A percentile compares a stretch with the other conserved stretches of the same genome.
phyloP scores from a whole-genome alignment of 1,139 yeast species.

The Nakaseomyces nivariensis region DNA sequence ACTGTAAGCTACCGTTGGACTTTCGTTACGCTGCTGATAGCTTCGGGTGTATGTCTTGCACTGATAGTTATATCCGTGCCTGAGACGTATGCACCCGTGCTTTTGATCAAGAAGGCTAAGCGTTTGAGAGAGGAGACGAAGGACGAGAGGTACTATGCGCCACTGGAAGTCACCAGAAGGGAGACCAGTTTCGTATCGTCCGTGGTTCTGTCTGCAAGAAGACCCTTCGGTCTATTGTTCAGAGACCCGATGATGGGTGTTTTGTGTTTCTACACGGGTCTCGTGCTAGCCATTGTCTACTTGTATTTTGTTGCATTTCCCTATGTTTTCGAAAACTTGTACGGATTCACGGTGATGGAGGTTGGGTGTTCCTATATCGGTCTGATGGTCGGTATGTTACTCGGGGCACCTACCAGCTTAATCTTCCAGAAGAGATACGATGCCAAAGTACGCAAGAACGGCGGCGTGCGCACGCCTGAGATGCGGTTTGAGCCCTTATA shows the following conservation, averaged over 20 bases:
- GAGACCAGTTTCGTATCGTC: constrained; percentile 35
- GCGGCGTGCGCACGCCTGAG: constrained; percentile 46
- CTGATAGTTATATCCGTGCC: constrained; percentile 43
- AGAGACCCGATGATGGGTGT: constrained; percentile 53
- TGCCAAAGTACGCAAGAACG: constrained; percentile 24
- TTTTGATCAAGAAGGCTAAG: constrained; percentile 49
- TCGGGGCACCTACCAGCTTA: constrained; percentile 30
- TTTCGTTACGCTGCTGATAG: constrained; percentile 54
- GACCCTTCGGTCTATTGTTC: constrained; percentile 48
- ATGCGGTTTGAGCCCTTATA: constrained; percentile 47
- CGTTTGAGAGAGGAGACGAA: constrained; percentile 52
- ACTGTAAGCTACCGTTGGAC: constrained; percentile 48
- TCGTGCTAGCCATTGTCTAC: constrained; percentile 50
- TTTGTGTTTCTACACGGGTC: constrained; percentile 53
- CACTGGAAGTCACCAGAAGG: constrained; percentile 37
- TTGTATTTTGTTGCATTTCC: constrained; percentile 58
- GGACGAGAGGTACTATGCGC: constrained; percentile 41
- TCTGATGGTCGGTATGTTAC: constrained; percentile 39
- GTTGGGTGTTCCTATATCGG: constrained; percentile 50
- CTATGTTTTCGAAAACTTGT: constrained; percentile 41
- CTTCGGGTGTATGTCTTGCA: constrained; percentile 50
- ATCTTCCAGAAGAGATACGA: constrained; percentile 30
- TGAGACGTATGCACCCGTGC: constrained; percentile 63
- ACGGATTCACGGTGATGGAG: constrained; percentile 39
- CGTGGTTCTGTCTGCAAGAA: constrained; percentile 33